Evolutionary conservation across 441 rosid genomes (phyloP), one percentile per base, ranked within the genome.

Genomic region (Iberis amara): DNA sequence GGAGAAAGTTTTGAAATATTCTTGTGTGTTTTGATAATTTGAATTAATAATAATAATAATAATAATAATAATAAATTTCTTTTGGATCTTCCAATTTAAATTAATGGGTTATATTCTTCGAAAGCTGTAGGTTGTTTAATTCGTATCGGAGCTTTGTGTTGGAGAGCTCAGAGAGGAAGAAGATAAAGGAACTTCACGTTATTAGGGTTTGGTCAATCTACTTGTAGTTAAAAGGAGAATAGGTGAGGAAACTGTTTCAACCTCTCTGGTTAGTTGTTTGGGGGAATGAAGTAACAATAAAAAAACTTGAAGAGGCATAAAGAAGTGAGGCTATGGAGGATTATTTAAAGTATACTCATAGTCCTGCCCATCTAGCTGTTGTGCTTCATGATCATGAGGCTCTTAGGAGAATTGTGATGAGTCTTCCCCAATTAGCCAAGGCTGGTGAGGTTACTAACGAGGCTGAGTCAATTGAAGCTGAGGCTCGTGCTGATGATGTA

Each of bases 291-390:
- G 8, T 11, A 2, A 44, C n/a, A 46, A 6, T 36, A 24, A 24
- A 2, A n/a, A 6, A 24, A 14, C 36, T 32, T 26, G 41, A 39
- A 59, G 51, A 57, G 18, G 8, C 4, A 5, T 5, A 8, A 52
- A 39, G 1, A 39, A 6, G 14, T 9, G 46, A 38, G 14, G 7
- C 46, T 31, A 89, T 89, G 97, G 97, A 86, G 52, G 94, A 86
- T 73, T 47, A 72, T 47, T 68, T 81, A 8, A 80, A 66, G 66
- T 89, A 84, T 57, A 64, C 59, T n/a, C 91, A 89, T 32, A 86
- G 97, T 73, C 87, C 96, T 60, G 89, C 79, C 4, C 97, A 89
- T 70, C 56, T 75, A 41, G 97, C 96, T 1, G 91, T 89, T 68
- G 79, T 74, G 47, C 80, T 78, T 9, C 89, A 77, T 2, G 96